phyloP scores from a whole-genome alignment of 345 rosid genomes.

The Turritis glabra region DNA sequence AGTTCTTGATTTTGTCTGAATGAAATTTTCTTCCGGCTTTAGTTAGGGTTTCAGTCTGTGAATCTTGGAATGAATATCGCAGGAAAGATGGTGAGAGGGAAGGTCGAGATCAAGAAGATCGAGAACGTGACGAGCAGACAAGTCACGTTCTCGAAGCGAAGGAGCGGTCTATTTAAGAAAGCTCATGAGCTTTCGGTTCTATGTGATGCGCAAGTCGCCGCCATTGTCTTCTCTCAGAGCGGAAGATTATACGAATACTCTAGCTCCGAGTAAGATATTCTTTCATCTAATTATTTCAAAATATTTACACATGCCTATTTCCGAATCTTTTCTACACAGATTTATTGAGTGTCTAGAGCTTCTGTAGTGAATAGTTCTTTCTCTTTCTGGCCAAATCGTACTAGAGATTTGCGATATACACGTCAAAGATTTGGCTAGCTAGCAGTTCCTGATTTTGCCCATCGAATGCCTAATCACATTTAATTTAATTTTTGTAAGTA shows the following conservation, averaged over 20 bases:
- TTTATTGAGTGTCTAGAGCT: not conserved
- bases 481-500: not conserved
- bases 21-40: not conserved
- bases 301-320: not conserved
- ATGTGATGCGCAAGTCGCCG: conserved; percentile 65
- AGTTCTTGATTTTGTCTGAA: conserved; percentile 9
- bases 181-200: conserved; percentile 66
- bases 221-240: conserved; percentile 53
- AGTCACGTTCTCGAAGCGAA: conserved; percentile 63
- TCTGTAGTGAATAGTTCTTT: conserved; percentile 18
- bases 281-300: not conserved
- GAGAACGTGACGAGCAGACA: conserved; percentile 60
- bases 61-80: conserved; percentile 18
- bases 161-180: conserved; percentile 60
- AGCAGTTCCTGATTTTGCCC: conserved; percentile 6
- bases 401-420: conserved; percentile 25
- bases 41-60: conserved; percentile 16
- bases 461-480: not conserved
- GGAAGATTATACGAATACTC: conserved; percentile 53
- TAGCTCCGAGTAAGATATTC: conserved; percentile 49
- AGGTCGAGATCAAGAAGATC: conserved; percentile 57
- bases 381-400: conserved; percentile 25
- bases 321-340: conserved; percentile 13
- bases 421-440: conserved; percentile 18
- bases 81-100: conserved; percentile 64